Base-by-base conservation (phyloP, 2,329 filamentous ascomycete genomes). In the Hymenoscyphus salicellus region DNA sequence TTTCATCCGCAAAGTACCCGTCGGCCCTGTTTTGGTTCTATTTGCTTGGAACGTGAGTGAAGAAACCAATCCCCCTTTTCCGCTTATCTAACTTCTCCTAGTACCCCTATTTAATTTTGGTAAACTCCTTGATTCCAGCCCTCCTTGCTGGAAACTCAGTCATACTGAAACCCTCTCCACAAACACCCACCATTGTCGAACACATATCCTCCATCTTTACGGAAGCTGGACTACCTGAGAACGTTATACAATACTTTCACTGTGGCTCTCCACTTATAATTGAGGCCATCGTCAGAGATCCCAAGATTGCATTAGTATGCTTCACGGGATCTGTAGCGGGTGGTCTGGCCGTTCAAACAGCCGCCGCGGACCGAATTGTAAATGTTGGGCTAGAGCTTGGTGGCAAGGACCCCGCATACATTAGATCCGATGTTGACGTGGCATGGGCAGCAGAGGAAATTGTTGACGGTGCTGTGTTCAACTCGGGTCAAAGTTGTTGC, bases 401-500 rank as follows among this genome's bases (percentile, higher is more conserved):
- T 69, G 94, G 94, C 69, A 98, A 98, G 76, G 94, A 98, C 75
- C 92, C 94, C 4, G 94, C 94, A 28, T 98, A 97, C 74, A 84
- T 98, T 62, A 84, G 94, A 66, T 82, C 81, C 6, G 94, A 98
- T 73, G 92, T 97, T 1, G 93, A 98, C 75, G 78, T 96, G 58
- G 86, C 87, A 58, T 97, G 93, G 94, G 93, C 90, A 0, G 94
- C 94, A 0, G 93, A 91, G 71, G 93, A 97, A 78, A 95, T 98
- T 72, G 92, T 98, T 16, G 94, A 98, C 72, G 94, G 94, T 23
- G 89, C 93, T n/a, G 83, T 98, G 64, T 98, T 98, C 83, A 98
- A 98, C 80, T 97, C 93, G 60, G 94, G 94, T n/a, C 94, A 98
- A 81, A 96, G 92, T 76, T 98, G 94, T 82, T 98, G 94, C 79